Base-by-base conservation (phyloP, 2,329 filamentous ascomycete genomes). In the Ascochyta viciae-villosae region DNA sequence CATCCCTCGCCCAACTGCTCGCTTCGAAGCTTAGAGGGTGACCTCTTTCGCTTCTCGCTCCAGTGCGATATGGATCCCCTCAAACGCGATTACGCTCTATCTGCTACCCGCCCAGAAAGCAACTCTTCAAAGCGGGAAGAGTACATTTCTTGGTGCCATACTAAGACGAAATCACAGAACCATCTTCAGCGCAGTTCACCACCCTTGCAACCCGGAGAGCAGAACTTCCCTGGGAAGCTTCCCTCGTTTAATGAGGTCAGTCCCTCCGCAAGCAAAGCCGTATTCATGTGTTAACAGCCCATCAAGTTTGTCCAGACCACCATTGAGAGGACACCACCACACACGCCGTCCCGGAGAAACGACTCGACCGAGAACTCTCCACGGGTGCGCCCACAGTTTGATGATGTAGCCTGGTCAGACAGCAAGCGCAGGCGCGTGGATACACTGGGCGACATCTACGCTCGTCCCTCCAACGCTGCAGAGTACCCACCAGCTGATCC, bases 191-290 rank as follows among this genome's bases (percentile, higher is more conserved):
- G 71, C 33, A 64, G 66, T 37, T 73, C 72, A n/a, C 72, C 72
- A 7, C 72, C 72, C 6, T 62, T 73, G 4, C 72, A 74, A 52
- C 66, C 67, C 2, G 68, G 68, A 33, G 72, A 74, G 58, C 68
- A 70, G 27, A 61, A 50, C 12, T 61, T 60, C 7, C 50, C 60
- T 9, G 64, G 58, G 5, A 66, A 66, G 23, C 66, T 74, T 13
- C 72, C 72, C 2, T 72, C 70, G 1, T 74, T 74, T 27, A 61
- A 62, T 29, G 65, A 73, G 65, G 72, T 73, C 62, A 35, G 60
- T 62, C 19, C 4, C 0, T 27, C 15, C 31, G 23, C 26, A 13
- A n/a, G 12, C 22, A 12, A 15, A 6, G 10, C 31, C 27, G 12
- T 3, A 24, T 10, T 7, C 8, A 9, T 2, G 13, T 19, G 50